Percentiles rank a stretch among this genome's conserved stretches.
Conservation (phyloP, 805 yeast genomes). For the Pichia nanzhaoensis region DNA sequence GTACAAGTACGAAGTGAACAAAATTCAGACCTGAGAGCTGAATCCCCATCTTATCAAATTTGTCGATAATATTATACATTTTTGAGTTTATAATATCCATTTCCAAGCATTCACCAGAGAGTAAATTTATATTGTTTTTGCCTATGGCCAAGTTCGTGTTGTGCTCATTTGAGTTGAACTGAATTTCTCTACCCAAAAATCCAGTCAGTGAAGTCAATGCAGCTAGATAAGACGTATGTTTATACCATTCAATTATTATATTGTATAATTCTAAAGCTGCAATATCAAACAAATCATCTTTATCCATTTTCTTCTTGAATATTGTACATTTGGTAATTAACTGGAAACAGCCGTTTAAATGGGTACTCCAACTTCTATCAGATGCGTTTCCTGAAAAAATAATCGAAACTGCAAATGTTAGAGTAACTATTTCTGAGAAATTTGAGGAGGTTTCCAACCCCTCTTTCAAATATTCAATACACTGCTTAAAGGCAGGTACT, state of each 20-base stretch:
- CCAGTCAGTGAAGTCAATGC: conserved; percentile 8
- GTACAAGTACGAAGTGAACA: conserved; percentile 6
- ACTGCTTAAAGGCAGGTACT: conserved; percentile 10
- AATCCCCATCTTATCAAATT: neutral
- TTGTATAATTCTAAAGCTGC: conserved; percentile 10
- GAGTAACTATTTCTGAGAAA: conserved; percentile 5
- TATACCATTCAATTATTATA: conserved; percentile 10
- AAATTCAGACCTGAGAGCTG: conserved; percentile 11
- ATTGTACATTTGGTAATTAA: conserved; percentile 6
- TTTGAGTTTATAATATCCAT: neutral
- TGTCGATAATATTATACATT: neutral
- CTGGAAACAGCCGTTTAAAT: conserved; percentile 11
- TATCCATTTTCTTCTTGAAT: neutral
- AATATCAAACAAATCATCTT: neutral
- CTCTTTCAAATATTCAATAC: conserved; percentile 7
- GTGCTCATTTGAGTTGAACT: too few species aligned
- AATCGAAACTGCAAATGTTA: conserved; percentile 11
- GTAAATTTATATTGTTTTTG: conserved; percentile 5
- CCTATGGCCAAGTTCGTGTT: conserved; percentile 1
- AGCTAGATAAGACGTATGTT: conserved; percentile 8
- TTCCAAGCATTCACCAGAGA: conserved; percentile 9
- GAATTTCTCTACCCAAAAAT: neutral
- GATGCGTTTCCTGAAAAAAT: conserved; percentile 12
- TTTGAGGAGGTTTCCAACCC: conserved; percentile 5
- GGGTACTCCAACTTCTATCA: conserved; percentile 13